Evolutionary conservation across 257 asterid genomes (phyloP), one percentile per base, ranked within the genome.

Genomic region (Nicotiana tabacum): DNA sequence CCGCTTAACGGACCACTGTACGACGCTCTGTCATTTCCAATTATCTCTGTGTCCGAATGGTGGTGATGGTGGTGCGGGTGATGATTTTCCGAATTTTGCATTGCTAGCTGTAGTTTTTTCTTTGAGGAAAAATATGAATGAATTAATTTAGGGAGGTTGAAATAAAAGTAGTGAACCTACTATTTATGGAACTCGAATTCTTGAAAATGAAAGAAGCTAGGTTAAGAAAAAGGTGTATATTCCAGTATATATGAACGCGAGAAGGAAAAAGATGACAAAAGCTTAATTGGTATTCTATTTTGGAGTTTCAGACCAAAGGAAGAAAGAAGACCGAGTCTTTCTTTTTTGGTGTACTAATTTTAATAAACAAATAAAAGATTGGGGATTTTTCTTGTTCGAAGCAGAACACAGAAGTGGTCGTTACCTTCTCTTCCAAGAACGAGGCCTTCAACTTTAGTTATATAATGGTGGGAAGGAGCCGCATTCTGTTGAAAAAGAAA

Each of bases 1-100:
- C 98, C 98, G 76, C 94, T 91, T 0, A 90, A 37, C 0, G 93
- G 96, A 6, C 97, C 95, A 39, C 97, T 93, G 77, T 82, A 88
- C 53, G 85, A 76, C 2, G 88, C 77, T n/a, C 91, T 84, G 55
- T 92, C 96, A 21, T 76, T 80, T 21, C 87, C 86, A 1, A 83
- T 82, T 0, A 87, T 1, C 87, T 95, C 98, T 77, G 92, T 84
- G 80, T 93, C 97, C 29, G 96, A 92, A 80, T 88, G 94, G 68
- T 83, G 87, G 77, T 91, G 90, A 3, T 85, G 86, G 24, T 84
- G 93, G 80, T 82, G 68, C 13, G 85, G 81, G 30, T 88, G 84
- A 8, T 81, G 46, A 32, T 48, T 80, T 3, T 92, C 97, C 27
- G 87, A 53, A 39, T 86, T 89, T 35, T 89, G 90, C 98, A 92